These are phyloP conservation scores for Monosporozyma aerobia DNA, from an alignment of 805 yeast genomes.

Conservation along the genomic window DNA sequence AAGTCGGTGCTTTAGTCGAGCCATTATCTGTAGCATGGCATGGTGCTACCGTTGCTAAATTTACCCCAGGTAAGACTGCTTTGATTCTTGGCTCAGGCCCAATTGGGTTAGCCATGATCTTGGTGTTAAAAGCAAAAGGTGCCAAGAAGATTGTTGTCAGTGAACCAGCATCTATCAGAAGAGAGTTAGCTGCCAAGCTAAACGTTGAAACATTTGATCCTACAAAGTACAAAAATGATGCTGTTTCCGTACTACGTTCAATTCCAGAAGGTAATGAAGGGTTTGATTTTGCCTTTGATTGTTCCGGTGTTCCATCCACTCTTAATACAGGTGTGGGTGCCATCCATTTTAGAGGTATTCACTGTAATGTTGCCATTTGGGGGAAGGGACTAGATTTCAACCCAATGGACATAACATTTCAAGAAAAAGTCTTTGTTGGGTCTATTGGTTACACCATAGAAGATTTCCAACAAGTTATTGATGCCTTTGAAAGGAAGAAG, in stretches of 20 bases:
- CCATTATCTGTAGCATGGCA: constrained; percentile 53
- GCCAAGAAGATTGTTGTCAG: constrained; percentile 40
- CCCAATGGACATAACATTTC: constrained; percentile 48
- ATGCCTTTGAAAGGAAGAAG: constrained; percentile 39
- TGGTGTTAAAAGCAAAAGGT: constrained; percentile 46
- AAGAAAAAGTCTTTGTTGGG: constrained; percentile 49
- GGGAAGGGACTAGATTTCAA: constrained; percentile 40
- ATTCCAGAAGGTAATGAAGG: constrained; percentile 38
- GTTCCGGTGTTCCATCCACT: constrained; percentile 45
- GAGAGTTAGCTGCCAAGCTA: constrained; percentile 39
- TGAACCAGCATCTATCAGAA: constrained; percentile 41
- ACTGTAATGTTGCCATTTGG: constrained; percentile 63
- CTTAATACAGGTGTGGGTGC: constrained; percentile 43
- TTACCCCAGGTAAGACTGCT: constrained; percentile 38
- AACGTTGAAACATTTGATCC: constrained; percentile 48
- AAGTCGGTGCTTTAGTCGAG: constrained; percentile 48
- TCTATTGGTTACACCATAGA: constrained; percentile 50
- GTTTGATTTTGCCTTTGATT: constrained; percentile 44
- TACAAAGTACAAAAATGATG: constrained; percentile 26
- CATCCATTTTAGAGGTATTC: constrained; percentile 43
- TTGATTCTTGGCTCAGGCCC: constrained; percentile 55
- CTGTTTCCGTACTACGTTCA: constrained; percentile 33
- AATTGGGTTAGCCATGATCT: constrained; percentile 50
- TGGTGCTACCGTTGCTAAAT: constrained; percentile 40
- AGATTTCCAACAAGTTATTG: constrained; percentile 50